Base-by-base conservation (phyloP, 805 yeast genomes). In the Metschnikowia picachoensis region DNA sequence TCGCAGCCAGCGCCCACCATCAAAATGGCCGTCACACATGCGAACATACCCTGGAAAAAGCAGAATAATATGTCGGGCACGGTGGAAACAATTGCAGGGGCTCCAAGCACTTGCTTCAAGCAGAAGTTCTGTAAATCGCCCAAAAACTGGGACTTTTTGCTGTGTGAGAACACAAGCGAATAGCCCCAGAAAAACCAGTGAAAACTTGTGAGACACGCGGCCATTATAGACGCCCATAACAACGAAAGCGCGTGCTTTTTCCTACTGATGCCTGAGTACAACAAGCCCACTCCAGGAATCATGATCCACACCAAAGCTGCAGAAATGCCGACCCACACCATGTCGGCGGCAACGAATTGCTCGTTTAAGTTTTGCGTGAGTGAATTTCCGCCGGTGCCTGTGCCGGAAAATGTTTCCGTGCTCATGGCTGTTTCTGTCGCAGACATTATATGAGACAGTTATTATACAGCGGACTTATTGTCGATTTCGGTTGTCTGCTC, bases 1-100 rank as follows among this genome's bases (percentile, higher is more conserved):
- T 94, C 99, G 67, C 95, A 88, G 43, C 97, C 97, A 68, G 97
- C 99, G 66, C 99, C 99, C 39, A 91, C 78, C 95, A 92, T 84
- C 69, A 94, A 78, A 62, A 87, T 85, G 53, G 95, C 97, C 30
- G 98, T 90, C 41, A 85, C 85, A 64, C 85, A 81, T 37, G 98
- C 98, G 61, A 94, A 94, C 97, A 89, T 89, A 61, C 97, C 95
- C 72, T 92, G 98, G 80, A 83, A 92, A 52, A 87, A 83, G 61
- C 90, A 83, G 71, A 85, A 92, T 49, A 92, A 77, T 46, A 92
- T 84, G 64, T 91, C 97, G 16, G 99, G 99, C n/a, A 92, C 74
- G 3, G 85, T 59, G 2, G 79, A 50, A 9, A 77, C 83, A 30
- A 80, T 80, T 17, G 84, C 72, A 32, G 92, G 91, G 11, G 84